A percentile compares a stretch with the other conserved stretches of the same genome.
phyloP scores from a whole-genome alignment of 108 stramenopile species.

The Fragilaria crotonensis region DNA sequence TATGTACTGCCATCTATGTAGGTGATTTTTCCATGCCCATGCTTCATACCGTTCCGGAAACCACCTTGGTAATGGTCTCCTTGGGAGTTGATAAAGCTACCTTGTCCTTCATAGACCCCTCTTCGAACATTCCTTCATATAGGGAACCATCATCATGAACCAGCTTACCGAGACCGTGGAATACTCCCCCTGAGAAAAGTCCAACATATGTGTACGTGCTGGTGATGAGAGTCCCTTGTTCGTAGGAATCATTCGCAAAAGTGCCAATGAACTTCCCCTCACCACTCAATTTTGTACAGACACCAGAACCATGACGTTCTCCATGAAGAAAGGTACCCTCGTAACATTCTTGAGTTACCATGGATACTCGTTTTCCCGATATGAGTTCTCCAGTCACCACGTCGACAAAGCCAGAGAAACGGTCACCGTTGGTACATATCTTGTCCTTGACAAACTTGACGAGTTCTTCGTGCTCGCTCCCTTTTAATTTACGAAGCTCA shows the following conservation, averaged over 20 bases:
- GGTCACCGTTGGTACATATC: slow-evolving; percentile 19
- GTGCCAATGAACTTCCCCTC: slow-evolving; percentile 28
- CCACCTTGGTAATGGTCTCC: slow-evolving; percentile 29
- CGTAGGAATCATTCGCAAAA: slow-evolving; percentile 21
- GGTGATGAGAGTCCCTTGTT: slow-evolving; percentile 18
- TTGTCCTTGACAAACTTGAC: slow-evolving; percentile 5
- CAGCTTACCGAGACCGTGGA: slow-evolving; percentile 22
- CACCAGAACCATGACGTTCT: slow-evolving; percentile 26
- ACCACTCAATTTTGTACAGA: slow-evolving; percentile 25
- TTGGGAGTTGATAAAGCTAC: slow-evolving; percentile 15
- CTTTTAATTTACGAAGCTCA: neutral
- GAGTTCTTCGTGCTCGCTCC: neutral
- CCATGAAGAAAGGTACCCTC: slow-evolving; percentile 28
- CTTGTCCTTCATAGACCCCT: slow-evolving; percentile 11
- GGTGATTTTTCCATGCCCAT: slow-evolving; percentile 23
- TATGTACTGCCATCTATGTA: slow-evolving; percentile 12
- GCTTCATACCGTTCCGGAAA: slow-evolving; percentile 15
- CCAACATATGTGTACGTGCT: slow-evolving; percentile 28
- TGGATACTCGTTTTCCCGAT: slow-evolving; percentile 18
- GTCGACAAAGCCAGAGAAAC: slow-evolving; percentile 30
- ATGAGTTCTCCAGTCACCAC: slow-evolving; percentile 14
- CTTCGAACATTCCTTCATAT: slow-evolving; percentile 15
- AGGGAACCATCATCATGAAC: slow-evolving; percentile 9
- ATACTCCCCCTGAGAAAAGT: slow-evolving; percentile 16
- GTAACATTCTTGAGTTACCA: slow-evolving; percentile 27